Percentiles rank a stretch among this genome's conserved stretches.
Conservation (phyloP, 495 filamentous ascomycete genomes). For the Lophium mytilinum region DNA sequence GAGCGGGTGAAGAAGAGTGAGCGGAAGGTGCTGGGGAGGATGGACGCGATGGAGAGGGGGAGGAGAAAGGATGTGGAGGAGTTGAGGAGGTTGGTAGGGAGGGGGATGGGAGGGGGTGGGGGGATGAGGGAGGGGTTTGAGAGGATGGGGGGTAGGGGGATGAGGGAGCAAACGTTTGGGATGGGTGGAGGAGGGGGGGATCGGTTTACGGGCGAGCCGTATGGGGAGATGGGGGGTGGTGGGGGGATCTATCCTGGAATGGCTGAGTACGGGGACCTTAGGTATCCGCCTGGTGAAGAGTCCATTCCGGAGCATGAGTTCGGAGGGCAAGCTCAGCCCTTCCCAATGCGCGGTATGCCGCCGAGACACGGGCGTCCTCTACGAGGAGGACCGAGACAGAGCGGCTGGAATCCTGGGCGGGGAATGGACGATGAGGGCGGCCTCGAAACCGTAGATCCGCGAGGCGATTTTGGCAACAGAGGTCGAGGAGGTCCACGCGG, state of each 20-base stretch:
- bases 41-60: not conserved
- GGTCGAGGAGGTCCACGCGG: too few relatives aligned
- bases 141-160: not conserved
- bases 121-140: not conserved
- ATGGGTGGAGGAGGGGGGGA: not conserved
- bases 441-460: too few relatives aligned
- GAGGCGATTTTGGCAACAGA: too few relatives aligned
- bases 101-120: not conserved
- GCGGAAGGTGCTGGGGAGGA: not conserved
- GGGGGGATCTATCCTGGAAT: not conserved
- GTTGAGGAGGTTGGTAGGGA: conserved; percentile 5
- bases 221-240: not conserved
- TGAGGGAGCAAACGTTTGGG: not conserved
- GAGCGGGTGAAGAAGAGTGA: conserved; percentile 4
- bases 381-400: not conserved
- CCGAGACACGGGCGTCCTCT: not conserved
- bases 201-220: not conserved
- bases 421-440: too few relatives aligned
- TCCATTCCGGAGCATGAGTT: not conserved
- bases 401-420: too few relatives aligned
- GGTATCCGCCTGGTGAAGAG: too few relatives aligned
- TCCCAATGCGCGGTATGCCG: not conserved
- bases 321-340: not conserved
- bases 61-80: conserved; percentile 1
- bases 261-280: too few relatives aligned